These are phyloP conservation scores for Allomyces macrogynus DNA, from an alignment of 192 early-diverging fungal genomes.

Conservation along the genomic window DNA sequence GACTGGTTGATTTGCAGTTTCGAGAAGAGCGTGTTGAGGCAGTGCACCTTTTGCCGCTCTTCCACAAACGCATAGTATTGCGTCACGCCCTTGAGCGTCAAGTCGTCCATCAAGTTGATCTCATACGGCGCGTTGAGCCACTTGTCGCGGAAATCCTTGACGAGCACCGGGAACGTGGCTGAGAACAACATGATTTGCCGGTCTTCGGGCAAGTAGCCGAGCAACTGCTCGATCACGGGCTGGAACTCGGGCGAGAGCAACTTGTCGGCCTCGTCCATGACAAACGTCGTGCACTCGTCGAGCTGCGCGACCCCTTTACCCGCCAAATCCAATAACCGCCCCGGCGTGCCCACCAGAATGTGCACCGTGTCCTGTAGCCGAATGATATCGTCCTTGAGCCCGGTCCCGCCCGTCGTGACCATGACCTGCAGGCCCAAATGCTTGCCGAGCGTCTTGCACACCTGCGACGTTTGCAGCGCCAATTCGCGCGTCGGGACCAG, in stretches of 20 bases:
- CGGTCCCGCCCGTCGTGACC: constrained; percentile 97
- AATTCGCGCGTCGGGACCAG: constrained; percentile 93
- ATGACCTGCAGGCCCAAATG: constrained; percentile 91
- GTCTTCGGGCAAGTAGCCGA: constrained; percentile 65
- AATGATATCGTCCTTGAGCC: constrained; percentile 95
- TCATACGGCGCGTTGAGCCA: constrained; percentile 90
- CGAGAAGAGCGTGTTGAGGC: constrained; percentile 27
- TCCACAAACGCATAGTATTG: constrained; percentile 99
- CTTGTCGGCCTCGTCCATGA: constrained; percentile 99
- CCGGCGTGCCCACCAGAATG: constrained; percentile 91
- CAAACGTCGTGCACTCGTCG: constrained; percentile 67
- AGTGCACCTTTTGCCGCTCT: constrained; percentile 97
- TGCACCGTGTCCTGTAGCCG: constrained; percentile 83
- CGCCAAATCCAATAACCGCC: constrained; percentile 89
- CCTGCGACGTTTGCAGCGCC: constrained; percentile 97
- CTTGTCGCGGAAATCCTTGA: constrained; percentile 96
- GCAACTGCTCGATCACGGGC: constrained; percentile 91
- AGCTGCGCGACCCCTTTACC: constrained; percentile 86
- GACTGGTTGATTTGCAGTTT: constrained; percentile 99
- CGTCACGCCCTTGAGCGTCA: constrained; percentile 91
- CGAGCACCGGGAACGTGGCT: constrained; percentile 95
- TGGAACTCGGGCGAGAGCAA: constrained; percentile 95
- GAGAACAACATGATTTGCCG: constrained; percentile 93
- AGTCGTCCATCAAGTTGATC: constrained; percentile 98
- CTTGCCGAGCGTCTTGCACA: constrained; percentile 92